These are phyloP conservation scores for Rhamnella rubrinervis DNA, from an alignment of 331 rosid species.

Conservation along the genomic window DNA sequence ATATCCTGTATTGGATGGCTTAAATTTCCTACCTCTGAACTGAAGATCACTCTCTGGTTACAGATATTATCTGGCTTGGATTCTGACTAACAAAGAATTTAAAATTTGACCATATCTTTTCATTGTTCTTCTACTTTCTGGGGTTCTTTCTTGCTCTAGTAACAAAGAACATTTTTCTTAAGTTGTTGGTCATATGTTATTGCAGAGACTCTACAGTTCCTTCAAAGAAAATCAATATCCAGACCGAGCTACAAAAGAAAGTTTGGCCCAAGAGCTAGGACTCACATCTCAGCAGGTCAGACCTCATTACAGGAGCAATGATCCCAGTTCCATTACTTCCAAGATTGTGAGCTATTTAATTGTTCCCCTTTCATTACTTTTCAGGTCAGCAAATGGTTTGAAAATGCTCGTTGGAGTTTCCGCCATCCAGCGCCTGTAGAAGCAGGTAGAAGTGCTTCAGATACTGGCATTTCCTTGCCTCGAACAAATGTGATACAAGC, in stretches of 20 bases:
- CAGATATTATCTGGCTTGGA: too few relatives aligned
- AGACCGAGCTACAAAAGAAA: slow-evolving; percentile 62
- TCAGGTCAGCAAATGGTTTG: slow-evolving; percentile 96
- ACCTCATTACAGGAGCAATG: slow-evolving; percentile 17
- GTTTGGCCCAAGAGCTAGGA: slow-evolving; percentile 80
- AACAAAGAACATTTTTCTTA: slow-evolving; percentile 1
- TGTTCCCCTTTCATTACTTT: background rate
- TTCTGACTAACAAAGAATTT: too few relatives aligned
- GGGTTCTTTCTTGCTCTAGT: background rate
- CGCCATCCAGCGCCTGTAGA: slow-evolving; percentile 41
- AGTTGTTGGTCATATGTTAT: slow-evolving; percentile 24
- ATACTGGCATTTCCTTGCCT: slow-evolving; percentile 17
- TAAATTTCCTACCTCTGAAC: too few relatives aligned
- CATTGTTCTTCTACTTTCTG: background rate
- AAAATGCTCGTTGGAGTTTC: slow-evolving; percentile 73
- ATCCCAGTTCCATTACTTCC: slow-evolving; percentile 2
- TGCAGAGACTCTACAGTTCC: slow-evolving; percentile 67
- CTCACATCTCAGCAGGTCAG: slow-evolving; percentile 64
- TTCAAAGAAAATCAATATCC: slow-evolving; percentile 91
- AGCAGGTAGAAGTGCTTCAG: slow-evolving; percentile 34
- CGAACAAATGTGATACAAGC: slow-evolving; percentile 16
- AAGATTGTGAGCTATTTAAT: slow-evolving; percentile 2
- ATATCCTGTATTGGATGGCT: too few relatives aligned
- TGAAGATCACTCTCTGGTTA: too few relatives aligned
- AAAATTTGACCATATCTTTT: background rate